phyloP scores from a whole-genome alignment of 1,284 basidiomycete species.

The Puccinia coronata region DNA sequence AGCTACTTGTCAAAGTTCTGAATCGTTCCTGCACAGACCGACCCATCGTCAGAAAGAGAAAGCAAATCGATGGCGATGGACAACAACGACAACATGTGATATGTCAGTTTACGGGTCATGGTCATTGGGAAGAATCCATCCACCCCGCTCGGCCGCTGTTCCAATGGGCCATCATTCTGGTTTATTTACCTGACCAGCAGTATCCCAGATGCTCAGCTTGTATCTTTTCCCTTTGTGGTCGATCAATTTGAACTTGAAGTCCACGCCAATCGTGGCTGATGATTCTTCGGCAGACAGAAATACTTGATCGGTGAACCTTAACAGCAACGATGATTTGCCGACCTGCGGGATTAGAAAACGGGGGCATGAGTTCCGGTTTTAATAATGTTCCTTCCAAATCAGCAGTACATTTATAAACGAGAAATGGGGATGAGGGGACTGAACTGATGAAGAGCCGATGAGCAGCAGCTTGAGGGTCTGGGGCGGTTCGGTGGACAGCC shows the following conservation, averaged over 20 bases:
- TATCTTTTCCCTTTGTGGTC: constrained; percentile 62
- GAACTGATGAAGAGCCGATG: constrained; percentile 42
- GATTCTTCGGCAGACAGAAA: constrained; percentile 94
- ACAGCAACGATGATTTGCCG: constrained; percentile 71
- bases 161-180: background rate
- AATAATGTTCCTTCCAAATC: no score
- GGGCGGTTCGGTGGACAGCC: constrained; percentile 27
- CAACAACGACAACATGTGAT: background rate
- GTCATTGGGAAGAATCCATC: background rate
- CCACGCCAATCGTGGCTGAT: constrained; percentile 79
- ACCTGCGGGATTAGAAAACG: no score
- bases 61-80: background rate
- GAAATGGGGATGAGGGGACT: background rate
- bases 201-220: constrained; percentile 71
- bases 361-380: no score
- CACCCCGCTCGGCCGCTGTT: background rate
- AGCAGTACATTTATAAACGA: background rate
- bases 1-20: constrained; percentile 84
- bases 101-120: background rate
- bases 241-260: constrained; percentile 64
- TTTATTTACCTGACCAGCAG: constrained; percentile 75
- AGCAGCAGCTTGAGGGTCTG: constrained; percentile 47
- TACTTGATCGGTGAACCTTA: constrained; percentile 94
- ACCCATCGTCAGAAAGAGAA: background rate
- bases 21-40: constrained; percentile 55